Evolutionary conservation across 2,329 filamentous ascomycete species (phyloP).

Genomic region (Colletotrichum eleusines): DNA sequence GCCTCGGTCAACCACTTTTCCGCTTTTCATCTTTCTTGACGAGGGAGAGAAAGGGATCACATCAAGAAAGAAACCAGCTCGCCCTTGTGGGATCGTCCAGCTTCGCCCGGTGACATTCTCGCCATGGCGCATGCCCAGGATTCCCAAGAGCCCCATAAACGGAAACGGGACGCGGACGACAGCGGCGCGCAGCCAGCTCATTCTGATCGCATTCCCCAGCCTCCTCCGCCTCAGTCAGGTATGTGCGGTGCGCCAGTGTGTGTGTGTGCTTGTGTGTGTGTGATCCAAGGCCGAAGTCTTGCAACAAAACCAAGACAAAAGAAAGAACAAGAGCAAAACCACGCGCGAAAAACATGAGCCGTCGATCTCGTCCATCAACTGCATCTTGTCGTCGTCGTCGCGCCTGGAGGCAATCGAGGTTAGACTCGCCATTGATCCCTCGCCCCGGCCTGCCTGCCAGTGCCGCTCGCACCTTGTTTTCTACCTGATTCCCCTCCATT

Average conservation of each 20-base stretch:
- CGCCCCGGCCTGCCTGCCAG: conserved; percentile 40
- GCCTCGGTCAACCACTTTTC: background rate
- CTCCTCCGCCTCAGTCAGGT: conserved; percentile 60
- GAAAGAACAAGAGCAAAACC: conserved; percentile 28
- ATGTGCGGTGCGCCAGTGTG: conserved; percentile 46
- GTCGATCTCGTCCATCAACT: conserved; percentile 39
- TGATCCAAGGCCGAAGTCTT: conserved; percentile 36
- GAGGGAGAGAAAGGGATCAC: conserved; percentile 3
- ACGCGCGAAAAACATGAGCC: conserved; percentile 33
- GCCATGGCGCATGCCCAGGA: conserved; percentile 59
- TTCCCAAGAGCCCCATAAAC: conserved; percentile 57
- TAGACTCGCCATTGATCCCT: conserved; percentile 42
- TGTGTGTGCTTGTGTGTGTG: conserved; percentile 41
- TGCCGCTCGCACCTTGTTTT: conserved; percentile 36
- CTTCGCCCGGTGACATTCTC: conserved; percentile 32
- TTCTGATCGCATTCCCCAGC: conserved; percentile 58
- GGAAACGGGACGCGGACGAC: conserved; percentile 63
- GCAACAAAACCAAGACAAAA: conserved; percentile 32
- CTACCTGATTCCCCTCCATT: conserved; percentile 1
- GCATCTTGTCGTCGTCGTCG: conserved; percentile 34
- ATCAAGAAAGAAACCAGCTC: conserved; percentile 12
- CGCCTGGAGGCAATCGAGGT: conserved; percentile 42
- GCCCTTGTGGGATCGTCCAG: conserved; percentile 12
- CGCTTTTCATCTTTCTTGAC: conserved; percentile 3
- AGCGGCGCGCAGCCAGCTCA: conserved; percentile 53